Evolutionary conservation across 495 filamentous ascomycete species (phyloP).

Genomic region (Penicillium malachiteum): DNA sequence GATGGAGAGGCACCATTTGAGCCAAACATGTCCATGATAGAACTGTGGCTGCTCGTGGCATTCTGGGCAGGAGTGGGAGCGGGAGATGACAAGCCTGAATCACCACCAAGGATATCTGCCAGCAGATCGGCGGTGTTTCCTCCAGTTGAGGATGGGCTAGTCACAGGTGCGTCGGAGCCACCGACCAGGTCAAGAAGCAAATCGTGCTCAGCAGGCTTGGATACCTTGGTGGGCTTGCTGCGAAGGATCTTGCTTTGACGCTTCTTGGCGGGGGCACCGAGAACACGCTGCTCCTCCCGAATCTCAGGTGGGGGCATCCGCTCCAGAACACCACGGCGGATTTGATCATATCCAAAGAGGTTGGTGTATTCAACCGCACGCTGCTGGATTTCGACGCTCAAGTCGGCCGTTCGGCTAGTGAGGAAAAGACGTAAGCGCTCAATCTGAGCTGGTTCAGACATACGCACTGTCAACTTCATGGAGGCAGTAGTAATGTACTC

Average conservation of each 20-base stretch:
- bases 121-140: slow-evolving; percentile 81
- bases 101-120: slow-evolving; percentile 71
- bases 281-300: slow-evolving; percentile 83
- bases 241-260: slow-evolving; percentile 68
- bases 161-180: slow-evolving; percentile 61
- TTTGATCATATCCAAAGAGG: slow-evolving; percentile 83
- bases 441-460: slow-evolving; percentile 77
- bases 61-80: slow-evolving; percentile 50
- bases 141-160: slow-evolving; percentile 58
- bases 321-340: slow-evolving; percentile 87
- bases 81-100: slow-evolving; percentile 52
- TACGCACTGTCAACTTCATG: slow-evolving; percentile 91
- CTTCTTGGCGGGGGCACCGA: slow-evolving; percentile 83
- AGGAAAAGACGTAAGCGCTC: slow-evolving; percentile 81
- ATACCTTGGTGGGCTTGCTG: slow-evolving; percentile 68
- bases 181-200: slow-evolving; percentile 91
- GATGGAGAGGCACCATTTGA: slow-evolving; percentile 43
- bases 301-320: slow-evolving; percentile 98
- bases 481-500: slow-evolving; percentile 95
- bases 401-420: slow-evolving; percentile 68
- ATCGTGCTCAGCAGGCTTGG: slow-evolving; percentile 84
- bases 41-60: slow-evolving; percentile 57
- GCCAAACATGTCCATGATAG: slow-evolving; percentile 83
- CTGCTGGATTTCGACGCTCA: slow-evolving; percentile 95
- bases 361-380: slow-evolving; percentile 93